Conservation (phyloP, 352 stramenopile genomes). For the Phytophthora aleatoria region DNA sequence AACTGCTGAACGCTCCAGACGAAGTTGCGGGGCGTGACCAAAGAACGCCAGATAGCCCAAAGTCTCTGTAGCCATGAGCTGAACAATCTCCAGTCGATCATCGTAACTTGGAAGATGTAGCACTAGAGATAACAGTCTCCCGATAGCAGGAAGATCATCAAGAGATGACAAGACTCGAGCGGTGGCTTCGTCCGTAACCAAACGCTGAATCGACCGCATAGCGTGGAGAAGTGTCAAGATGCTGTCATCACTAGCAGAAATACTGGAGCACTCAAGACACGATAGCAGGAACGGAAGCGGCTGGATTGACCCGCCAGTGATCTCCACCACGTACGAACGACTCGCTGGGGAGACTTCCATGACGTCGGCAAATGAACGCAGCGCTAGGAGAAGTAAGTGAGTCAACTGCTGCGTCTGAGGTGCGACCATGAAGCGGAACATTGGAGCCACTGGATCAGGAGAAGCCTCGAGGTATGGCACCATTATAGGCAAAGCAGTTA, state of each 20-base stretch:
- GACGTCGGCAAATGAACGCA: constrained; percentile 60
- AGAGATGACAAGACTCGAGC: constrained; percentile 38
- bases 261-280: constrained; percentile 42
- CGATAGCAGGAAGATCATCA: constrained; percentile 37
- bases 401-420: constrained; percentile 35
- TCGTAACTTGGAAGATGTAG: constrained; percentile 20
- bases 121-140: constrained; percentile 34
- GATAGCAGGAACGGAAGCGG: constrained; percentile 48
- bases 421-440: constrained; percentile 62
- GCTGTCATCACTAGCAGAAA: constrained; percentile 18
- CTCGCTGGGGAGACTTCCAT: constrained; percentile 52
- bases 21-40: constrained; percentile 43
- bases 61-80: constrained; percentile 68
- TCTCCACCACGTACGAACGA: constrained; percentile 44
- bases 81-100: constrained; percentile 39
- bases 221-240: constrained; percentile 45
- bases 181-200: constrained; percentile 61
- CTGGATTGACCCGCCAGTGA: constrained; percentile 32
- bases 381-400: constrained; percentile 41
- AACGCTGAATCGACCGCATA: constrained; percentile 55
- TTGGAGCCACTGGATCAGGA: constrained; percentile 50
- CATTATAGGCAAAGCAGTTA: constrained; percentile 22
- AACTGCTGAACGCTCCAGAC: constrained; percentile 39
- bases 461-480: constrained; percentile 19
- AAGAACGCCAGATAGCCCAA: constrained; percentile 71